phyloP scores from a whole-genome alignment of 495 filamentous ascomycete species.

The Pyronema omphalodes region DNA sequence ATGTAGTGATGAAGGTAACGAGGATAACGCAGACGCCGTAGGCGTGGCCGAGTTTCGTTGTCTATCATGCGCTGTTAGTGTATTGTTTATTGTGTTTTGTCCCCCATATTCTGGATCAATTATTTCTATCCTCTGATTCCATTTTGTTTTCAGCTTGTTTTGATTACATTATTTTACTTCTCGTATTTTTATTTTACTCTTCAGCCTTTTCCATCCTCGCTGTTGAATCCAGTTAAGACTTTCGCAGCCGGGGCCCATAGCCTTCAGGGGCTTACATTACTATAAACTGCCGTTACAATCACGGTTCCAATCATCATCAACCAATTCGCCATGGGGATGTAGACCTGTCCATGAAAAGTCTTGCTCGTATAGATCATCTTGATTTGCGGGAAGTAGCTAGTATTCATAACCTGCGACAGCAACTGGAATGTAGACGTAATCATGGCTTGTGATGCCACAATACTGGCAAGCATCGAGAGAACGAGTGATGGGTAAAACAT shows the following conservation, averaged over 20 bases:
- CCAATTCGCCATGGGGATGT: constrained; percentile 56
- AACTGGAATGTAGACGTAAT: constrained; percentile 59
- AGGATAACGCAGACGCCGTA: constrained; percentile 53
- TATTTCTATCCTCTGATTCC: too few relatives aligned
- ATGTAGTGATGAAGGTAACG: constrained; percentile 57
- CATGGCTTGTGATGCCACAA: constrained; percentile 62
- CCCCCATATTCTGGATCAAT: too few relatives aligned
- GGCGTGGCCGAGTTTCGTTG: constrained; percentile 32
- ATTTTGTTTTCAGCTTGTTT: too few relatives aligned
- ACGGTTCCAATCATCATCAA: constrained; percentile 55
- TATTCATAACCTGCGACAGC: constrained; percentile 51
- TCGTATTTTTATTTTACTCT: too few relatives aligned
- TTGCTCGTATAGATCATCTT: constrained; percentile 47
- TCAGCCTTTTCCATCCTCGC: too few relatives aligned
- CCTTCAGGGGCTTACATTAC: constrained; percentile 32
- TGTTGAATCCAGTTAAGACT: too few relatives aligned
- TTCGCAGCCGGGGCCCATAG: neutral
- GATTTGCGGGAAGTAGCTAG: constrained; percentile 58
- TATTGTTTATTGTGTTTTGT: too few relatives aligned
- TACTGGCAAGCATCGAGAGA: constrained; percentile 46
- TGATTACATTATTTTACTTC: too few relatives aligned
- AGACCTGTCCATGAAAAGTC: constrained; percentile 50
- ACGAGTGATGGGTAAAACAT: constrained; percentile 47
- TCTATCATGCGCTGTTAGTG: constrained; percentile 18
- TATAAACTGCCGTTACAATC: constrained; percentile 53